Evolutionary conservation across 148 eudicot genomes (phyloP), one percentile per base, ranked within the genome.

Genomic region (Chenopodium berlandieri): DNA sequence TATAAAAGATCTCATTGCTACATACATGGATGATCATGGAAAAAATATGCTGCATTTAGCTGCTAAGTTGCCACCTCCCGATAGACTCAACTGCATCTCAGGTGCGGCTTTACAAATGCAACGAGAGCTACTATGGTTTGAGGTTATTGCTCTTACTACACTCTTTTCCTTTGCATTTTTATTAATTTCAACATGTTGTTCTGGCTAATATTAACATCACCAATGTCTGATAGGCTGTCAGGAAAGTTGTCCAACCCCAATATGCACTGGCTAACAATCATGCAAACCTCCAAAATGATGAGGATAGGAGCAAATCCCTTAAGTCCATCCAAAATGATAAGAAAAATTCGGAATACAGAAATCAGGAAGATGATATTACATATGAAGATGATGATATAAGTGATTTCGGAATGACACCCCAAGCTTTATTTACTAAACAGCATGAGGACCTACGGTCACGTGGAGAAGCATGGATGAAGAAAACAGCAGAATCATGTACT

Each of bases 51-150:
- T 82, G 77, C 85, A 82, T 72, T 52, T 82, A 10, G 85, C 85
- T 13, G 81, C 81, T 4, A 76, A 71, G 50, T 20, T 30, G 19
- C 81, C 85, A 5, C 85, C 81, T 46, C 73, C 75, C 20, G 65
- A 82, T 40, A 67, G 81, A 4, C 78, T 82, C 16, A 77, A 71
- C 52, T 78, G 78, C 64, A 81, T 82, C 54, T 82, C 81, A 1
- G 85, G 85, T 4, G 85, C 85, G 0, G 81, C 85, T 72, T 82
- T 82, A 32, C 81, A 82, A 72, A 77, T 82, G 81, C 85, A 82
- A 82, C 71, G 63, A 0, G 85, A 82, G 50, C 50, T 82, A 20
- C 25, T 82, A 7, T 82, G 85, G 85, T 82, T 82, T 82, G 65
- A 82, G 85, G 85, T 82, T 17, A 76, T 19, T 23, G 16, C 54